Evolutionary conservation across 805 yeast species (phyloP).

Genomic region (Saturnispora saitoi): DNA sequence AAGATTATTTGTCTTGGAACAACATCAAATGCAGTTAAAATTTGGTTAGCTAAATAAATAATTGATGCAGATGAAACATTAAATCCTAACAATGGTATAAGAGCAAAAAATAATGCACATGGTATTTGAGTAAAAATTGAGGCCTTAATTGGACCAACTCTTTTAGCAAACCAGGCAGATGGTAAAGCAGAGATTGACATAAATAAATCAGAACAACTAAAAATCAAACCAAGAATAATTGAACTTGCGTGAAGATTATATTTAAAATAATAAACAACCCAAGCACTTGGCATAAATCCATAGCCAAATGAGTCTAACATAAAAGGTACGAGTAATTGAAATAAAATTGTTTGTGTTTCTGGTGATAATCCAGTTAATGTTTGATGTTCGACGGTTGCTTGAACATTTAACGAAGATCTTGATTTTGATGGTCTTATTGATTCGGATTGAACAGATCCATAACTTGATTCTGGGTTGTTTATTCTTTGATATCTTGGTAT

Average conservation of each 20-base stretch:
- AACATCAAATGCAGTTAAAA: constrained; percentile 78
- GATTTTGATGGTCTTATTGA: background rate
- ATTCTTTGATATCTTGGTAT: constrained; percentile 18
- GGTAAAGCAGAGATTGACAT: constrained; percentile 68
- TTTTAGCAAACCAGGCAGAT: constrained; percentile 59
- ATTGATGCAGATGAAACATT: constrained; percentile 37
- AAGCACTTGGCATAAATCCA: constrained; percentile 82
- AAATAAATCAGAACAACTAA: constrained; percentile 53
- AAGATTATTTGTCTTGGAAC: constrained; percentile 81
- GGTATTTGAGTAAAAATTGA: constrained; percentile 71
- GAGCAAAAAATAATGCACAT: constrained; percentile 54
- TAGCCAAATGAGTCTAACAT: constrained; percentile 82
- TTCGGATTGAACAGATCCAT: background rate
- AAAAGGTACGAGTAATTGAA: constrained; percentile 49
- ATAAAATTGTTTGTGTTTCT: constrained; percentile 35
- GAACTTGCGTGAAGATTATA: constrained; percentile 46
- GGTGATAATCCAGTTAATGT: constrained; percentile 33
- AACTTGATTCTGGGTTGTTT: background rate
- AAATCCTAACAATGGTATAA: constrained; percentile 39
- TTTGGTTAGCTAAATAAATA: constrained; percentile 45
- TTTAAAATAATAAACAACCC: constrained; percentile 79
- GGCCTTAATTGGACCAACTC: constrained; percentile 71
- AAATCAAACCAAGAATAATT: constrained; percentile 54
- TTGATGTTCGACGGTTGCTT: constrained; percentile 18
- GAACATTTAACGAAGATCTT: constrained; percentile 13